A percentile compares a stretch with the other conserved stretches of the same genome.
phyloP scores from a whole-genome alignment of 1,284 basidiomycete genomes.

The Phellinidium pouzarii region DNA sequence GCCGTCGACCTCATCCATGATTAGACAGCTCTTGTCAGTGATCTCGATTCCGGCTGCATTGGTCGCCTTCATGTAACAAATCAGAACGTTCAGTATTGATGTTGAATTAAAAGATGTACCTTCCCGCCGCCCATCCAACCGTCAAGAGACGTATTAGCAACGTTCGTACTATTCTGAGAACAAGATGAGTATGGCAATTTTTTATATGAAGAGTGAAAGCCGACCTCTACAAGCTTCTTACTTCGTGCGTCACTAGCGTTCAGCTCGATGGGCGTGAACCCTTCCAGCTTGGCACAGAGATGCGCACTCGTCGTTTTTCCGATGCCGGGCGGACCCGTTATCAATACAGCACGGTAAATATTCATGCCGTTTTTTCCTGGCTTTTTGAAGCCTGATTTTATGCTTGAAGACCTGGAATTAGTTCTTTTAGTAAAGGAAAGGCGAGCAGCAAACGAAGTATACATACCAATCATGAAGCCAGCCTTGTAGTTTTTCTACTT shows the following conservation, averaged over 20 bases:
- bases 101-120: constrained; percentile 31
- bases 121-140: constrained; percentile 71
- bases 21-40: constrained; percentile 79
- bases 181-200: background rate
- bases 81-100: background rate
- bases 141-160: constrained; percentile 84
- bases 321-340: constrained; percentile 93
- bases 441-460: background rate
- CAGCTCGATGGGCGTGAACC: constrained; percentile 89
- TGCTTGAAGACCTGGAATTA: constrained; percentile 56
- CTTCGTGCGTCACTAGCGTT: constrained; percentile 95
- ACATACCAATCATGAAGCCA: constrained; percentile 88
- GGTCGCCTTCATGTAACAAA: constrained; percentile 37
- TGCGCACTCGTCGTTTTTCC: constrained; percentile 98
- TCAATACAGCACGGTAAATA: constrained; percentile 79
- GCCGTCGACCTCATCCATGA: constrained; percentile 99
- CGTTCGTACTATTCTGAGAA: constrained; percentile 72
- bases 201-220: constrained; percentile 13
- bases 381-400: constrained; percentile 82
- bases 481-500: constrained; percentile 79
- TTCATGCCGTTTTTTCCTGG: constrained; percentile 91
- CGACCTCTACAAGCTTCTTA: constrained; percentile 92
- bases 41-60: constrained; percentile 67
- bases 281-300: constrained; percentile 81
- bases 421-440: background rate